These are phyloP conservation scores for Agrocybe chaxingu DNA, from an alignment of 768 basidiomycete species.

Conservation along the genomic window DNA sequence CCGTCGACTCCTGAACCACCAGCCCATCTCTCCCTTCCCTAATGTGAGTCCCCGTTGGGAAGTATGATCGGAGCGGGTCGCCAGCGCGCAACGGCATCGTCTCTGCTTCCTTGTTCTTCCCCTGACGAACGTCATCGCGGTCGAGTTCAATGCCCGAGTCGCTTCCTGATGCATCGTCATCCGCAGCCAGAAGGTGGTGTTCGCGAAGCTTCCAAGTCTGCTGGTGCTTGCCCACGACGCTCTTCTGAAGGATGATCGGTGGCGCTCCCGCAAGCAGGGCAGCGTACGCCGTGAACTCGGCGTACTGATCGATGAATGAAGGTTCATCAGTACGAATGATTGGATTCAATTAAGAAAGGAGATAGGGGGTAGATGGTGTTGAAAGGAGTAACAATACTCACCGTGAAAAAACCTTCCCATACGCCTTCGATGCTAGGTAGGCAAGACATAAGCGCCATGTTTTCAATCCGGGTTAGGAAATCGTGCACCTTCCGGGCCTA, in stretches of 20 bases:
- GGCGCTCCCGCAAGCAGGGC: slow-evolving; percentile 67
- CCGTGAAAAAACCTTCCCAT: slow-evolving; percentile 81
- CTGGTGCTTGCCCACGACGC: slow-evolving; percentile 76
- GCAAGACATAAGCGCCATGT: slow-evolving; percentile 1
- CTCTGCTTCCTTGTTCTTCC: no score
- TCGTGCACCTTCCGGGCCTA: slow-evolving; percentile 50
- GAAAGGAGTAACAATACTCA: slow-evolving; percentile 27
- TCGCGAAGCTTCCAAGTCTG: slow-evolving; percentile 90
- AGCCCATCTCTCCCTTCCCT: slow-evolving; percentile 47
- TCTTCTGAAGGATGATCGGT: slow-evolving; percentile 65
- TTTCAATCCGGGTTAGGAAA: background rate
- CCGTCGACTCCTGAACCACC: slow-evolving; percentile 41
- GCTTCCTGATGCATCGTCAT: slow-evolving; percentile 19
- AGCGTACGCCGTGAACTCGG: slow-evolving; percentile 83
- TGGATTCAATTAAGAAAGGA: background rate
- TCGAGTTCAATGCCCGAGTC: slow-evolving; percentile 31
- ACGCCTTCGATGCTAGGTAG: slow-evolving; percentile 59
- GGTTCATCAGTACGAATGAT: background rate
- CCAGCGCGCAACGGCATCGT: slow-evolving; percentile 46
- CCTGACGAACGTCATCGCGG: slow-evolving; percentile 13
- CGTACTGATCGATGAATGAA: slow-evolving; percentile 46
- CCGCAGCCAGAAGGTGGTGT: slow-evolving; percentile 50
- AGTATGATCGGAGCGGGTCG: slow-evolving; percentile 53
- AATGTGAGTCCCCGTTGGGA: slow-evolving; percentile 47
- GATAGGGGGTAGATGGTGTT: background rate